Evolutionary conservation across 2,329 filamentous ascomycete species (phyloP).

Genomic region (Aureobasidium sp.): DNA sequence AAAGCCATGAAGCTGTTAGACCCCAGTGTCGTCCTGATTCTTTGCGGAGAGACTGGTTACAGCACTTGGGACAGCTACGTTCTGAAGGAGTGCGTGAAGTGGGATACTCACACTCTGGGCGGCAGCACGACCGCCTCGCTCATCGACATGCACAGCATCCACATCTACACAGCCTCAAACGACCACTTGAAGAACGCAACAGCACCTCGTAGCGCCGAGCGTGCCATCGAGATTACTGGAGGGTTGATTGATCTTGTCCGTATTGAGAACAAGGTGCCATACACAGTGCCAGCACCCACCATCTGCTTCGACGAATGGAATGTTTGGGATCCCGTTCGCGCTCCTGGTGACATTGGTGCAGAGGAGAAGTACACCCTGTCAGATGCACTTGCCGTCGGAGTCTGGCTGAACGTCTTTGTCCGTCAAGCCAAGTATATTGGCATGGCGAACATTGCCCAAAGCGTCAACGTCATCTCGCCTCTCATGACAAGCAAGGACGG

Average conservation of each 20-base stretch:
- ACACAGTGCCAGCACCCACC: slow-evolving; percentile 53
- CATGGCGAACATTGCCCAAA: slow-evolving; percentile 74
- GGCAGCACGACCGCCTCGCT: slow-evolving; percentile 42
- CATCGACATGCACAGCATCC: slow-evolving; percentile 76
- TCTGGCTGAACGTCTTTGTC: slow-evolving; percentile 71
- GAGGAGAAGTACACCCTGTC: slow-evolving; percentile 70
- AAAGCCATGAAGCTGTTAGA: slow-evolving; percentile 67
- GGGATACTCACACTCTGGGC: slow-evolving; percentile 43
- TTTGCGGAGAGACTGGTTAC: slow-evolving; percentile 65
- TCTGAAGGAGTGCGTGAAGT: slow-evolving; percentile 59
- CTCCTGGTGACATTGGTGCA: slow-evolving; percentile 63
- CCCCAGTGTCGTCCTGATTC: slow-evolving; percentile 60
- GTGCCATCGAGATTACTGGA: slow-evolving; percentile 64
- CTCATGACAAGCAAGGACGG: slow-evolving; percentile 63
- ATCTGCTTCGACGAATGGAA: slow-evolving; percentile 87
- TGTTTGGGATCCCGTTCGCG: slow-evolving; percentile 68
- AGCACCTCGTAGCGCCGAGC: slow-evolving; percentile 62
- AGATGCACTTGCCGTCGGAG: slow-evolving; percentile 65
- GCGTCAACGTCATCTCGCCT: slow-evolving; percentile 70
- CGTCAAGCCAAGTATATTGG: slow-evolving; percentile 63
- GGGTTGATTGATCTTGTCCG: slow-evolving; percentile 65
- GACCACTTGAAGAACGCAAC: slow-evolving; percentile 47
- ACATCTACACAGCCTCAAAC: slow-evolving; percentile 63
- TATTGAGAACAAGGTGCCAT: slow-evolving; percentile 58
- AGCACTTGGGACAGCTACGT: slow-evolving; percentile 67